Evolutionary conservation across 305 asterid species (phyloP).

Genomic region (Fraxinus baroniana): DNA sequence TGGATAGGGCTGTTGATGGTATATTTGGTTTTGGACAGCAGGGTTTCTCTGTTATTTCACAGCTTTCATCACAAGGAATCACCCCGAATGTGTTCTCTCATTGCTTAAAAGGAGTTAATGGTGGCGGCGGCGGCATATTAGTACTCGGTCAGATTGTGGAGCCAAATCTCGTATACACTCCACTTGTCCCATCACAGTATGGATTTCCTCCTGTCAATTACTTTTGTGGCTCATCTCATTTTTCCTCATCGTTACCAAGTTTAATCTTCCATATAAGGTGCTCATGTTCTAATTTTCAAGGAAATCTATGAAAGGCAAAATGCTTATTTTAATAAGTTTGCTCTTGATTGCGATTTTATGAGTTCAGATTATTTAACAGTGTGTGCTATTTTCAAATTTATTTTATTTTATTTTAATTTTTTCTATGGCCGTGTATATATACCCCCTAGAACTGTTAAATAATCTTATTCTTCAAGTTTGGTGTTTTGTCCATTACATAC

Average conservation of each 20-base stretch:
- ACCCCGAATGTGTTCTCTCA: slow-evolving; percentile 52
- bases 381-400: not conserved
- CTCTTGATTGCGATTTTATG: not conserved
- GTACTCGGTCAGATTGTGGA: slow-evolving; percentile 51
- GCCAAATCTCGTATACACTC: slow-evolving; percentile 56
- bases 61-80: slow-evolving; percentile 49
- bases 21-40: slow-evolving; percentile 62
- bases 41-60: slow-evolving; percentile 53
- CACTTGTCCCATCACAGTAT: slow-evolving; percentile 66
- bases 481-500: not conserved
- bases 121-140: slow-evolving; percentile 45
- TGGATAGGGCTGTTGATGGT: slow-evolving; percentile 56
- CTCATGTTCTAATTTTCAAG: not conserved
- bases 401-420: not conserved
- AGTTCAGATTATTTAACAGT: not conserved
- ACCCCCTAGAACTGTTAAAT: too few relatives aligned
- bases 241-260: not conserved
- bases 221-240: not conserved
- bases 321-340: not conserved
- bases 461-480: too few relatives aligned
- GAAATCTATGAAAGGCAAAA: not conserved
- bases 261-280: not conserved
- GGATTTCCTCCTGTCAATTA: slow-evolving; percentile 13
- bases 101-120: slow-evolving; percentile 46
- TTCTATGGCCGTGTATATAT: too few relatives aligned